phyloP scores from a whole-genome alignment of 2,329 filamentous ascomycete species.

The Thielaviopsis populi region DNA sequence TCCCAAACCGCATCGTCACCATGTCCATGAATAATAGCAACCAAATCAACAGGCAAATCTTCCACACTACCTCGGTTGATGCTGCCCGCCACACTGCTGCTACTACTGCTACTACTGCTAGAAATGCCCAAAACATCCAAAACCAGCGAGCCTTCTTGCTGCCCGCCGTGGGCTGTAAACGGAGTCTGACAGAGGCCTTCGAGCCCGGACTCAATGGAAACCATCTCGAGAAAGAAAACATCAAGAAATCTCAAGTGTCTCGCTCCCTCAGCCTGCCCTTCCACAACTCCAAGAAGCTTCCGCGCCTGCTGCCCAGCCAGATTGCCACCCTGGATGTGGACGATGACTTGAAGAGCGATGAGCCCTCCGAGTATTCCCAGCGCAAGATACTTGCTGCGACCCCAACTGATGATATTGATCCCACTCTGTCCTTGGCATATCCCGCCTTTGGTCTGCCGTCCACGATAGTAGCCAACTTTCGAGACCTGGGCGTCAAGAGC shows the following conservation, averaged over 20 bases:
- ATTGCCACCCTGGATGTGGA: conserved; percentile 28
- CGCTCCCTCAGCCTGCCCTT: conserved; percentile 1
- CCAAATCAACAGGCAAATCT: conserved; percentile 3
- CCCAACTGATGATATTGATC: conserved; percentile 36
- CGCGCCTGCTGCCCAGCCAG: conserved; percentile 29
- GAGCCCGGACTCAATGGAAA: not conserved
- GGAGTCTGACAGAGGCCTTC: conserved; percentile 12
- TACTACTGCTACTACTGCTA: not conserved
- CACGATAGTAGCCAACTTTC: conserved; percentile 48
- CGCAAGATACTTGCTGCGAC: conserved; percentile 37
- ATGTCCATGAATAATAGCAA: not conserved
- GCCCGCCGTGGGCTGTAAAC: conserved; percentile 9
- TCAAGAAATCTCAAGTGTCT: not conserved
- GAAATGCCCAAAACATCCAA: not conserved
- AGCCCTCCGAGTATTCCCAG: conserved; percentile 42
- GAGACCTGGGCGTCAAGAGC: conserved; percentile 48
- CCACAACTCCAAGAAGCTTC: conserved; percentile 7
- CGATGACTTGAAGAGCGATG: conserved; percentile 5
- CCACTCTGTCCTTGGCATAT: conserved; percentile 46
- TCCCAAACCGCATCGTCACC: not conserved
- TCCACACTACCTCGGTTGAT: conserved; percentile 15
- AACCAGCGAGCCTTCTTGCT: not conserved
- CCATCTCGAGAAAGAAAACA: not conserved
- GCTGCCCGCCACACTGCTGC: not conserved
- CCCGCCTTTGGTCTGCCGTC: conserved; percentile 46